A percentile compares a stretch with the other conserved stretches of the same genome.
phyloP scores from a whole-genome alignment of 768 basidiomycete genomes.

The Dioszegia crocea region DNA sequence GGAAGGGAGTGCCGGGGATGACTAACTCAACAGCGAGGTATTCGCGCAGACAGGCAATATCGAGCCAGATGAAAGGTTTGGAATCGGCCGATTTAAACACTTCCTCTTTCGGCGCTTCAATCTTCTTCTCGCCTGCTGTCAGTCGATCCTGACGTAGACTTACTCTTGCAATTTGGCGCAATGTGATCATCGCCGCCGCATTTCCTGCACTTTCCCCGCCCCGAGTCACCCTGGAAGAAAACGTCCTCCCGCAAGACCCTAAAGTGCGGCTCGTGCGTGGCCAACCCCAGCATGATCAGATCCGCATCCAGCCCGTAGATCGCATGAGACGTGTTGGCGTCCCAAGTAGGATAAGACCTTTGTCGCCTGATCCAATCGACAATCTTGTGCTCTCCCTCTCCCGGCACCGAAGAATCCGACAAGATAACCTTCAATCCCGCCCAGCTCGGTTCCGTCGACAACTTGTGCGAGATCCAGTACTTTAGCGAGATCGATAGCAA shows the following conservation, averaged over 20 bases:
- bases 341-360: constrained; percentile 76
- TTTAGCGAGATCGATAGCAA: constrained; percentile 79
- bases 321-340: constrained; percentile 92
- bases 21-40: constrained; percentile 96
- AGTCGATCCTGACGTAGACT: constrained; percentile 3
- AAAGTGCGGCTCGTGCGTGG: constrained; percentile 98
- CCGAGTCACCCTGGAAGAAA: constrained; percentile 72
- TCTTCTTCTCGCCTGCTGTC: constrained; percentile 56
- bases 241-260: constrained; percentile 97
- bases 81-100: constrained; percentile 61
- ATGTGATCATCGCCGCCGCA: constrained; percentile 95
- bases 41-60: constrained; percentile 90
- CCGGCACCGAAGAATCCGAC: constrained; percentile 93
- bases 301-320: constrained; percentile 99
- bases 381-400: constrained; percentile 99
- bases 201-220: constrained; percentile 71
- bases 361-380: constrained; percentile 97
- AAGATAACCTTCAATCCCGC: constrained; percentile 93
- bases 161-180: constrained; percentile 86
- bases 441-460: constrained; percentile 95
- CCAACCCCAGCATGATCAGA: constrained; percentile 95
- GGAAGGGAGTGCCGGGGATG: constrained; percentile 69
- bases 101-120: constrained; percentile 54
- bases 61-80: constrained; percentile 99
- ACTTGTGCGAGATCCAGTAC: constrained; percentile 94